A percentile compares a stretch with the other conserved stretches of the same genome.
Conservation (phyloP, 2,329 filamentous ascomycete species). For the Aspergillus neotritici region DNA sequence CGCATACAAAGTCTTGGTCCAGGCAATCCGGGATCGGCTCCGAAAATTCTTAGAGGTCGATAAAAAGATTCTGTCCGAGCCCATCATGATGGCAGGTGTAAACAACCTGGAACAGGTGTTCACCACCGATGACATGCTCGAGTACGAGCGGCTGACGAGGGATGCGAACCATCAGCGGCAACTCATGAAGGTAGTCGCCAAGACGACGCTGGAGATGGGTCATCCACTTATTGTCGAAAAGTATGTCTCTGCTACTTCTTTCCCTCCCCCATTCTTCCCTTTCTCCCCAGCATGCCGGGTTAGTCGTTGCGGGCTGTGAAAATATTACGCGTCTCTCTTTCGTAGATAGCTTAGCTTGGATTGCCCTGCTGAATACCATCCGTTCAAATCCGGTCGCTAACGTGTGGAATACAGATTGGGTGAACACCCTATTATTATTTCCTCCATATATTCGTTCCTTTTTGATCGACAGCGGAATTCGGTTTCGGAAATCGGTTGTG, state of each 20-base stretch:
- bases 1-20: conserved; percentile 56
- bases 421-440: conserved; percentile 44
- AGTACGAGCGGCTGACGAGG: conserved; percentile 50
- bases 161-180: conserved; percentile 54
- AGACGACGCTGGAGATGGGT: conserved; percentile 39
- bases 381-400: conserved; percentile 20
- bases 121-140: too few species aligned
- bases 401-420: conserved; percentile 37
- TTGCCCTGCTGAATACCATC: background rate
- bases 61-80: too few species aligned
- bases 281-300: conserved; percentile 20
- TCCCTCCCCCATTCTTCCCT: conserved; percentile 14
- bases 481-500: conserved; percentile 43
- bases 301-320: too few species aligned
- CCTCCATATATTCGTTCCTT: conserved; percentile 45
- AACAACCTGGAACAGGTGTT: too few species aligned
- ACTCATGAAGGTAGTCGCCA: conserved; percentile 49
- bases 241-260: conserved; percentile 35
- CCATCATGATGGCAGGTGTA: too few species aligned
- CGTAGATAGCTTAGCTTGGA: too few species aligned
- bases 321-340: too few species aligned
- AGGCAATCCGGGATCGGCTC: conserved; percentile 57
- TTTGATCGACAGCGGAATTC: conserved; percentile 46
- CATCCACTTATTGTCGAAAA: conserved; percentile 46
- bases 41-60: too few species aligned